Base-by-base conservation (phyloP, 441 rosid species). In the Populus hybrid region DNA sequence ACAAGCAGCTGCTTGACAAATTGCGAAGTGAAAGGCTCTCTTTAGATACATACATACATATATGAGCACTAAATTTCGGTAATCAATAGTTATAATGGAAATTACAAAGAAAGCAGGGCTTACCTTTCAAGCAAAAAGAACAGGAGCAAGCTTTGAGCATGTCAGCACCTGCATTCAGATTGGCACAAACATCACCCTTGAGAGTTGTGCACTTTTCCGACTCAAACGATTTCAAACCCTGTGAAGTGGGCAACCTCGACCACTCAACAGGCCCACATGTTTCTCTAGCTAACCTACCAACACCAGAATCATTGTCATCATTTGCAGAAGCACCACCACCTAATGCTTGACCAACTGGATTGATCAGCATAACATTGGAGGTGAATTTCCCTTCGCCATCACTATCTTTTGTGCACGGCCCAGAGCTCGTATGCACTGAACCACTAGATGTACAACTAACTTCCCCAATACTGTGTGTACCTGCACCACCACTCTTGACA, bases 61-160 rank as follows among this genome's bases (percentile, higher is more conserved):
- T 24, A 26, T 28, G 14, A 53, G n/a, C 36, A 24, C 36, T 36
- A 35, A 73, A 78, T 69, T 76, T 19, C 75, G 24, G 36, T 16
- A 75, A 67, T 66, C 69, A n/a, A 73, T 38, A 70, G 53, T 11
- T 32, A 79, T 14, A n/a, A 38, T 72, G 18, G 57, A 12, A 71
- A 21, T 6, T 24, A 76, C 67, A 69, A 76, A 73, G 23, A 28
- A 64, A 76, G 59, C 28, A 61, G 74, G 42, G 46, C 74, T 57
- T 64, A 95, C 98, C 99, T 91, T 89, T 92, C 78, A 86, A 83
- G 84, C 99, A 95, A 85, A 94, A 90, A 8, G 97, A 88, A 73
- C 97, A 95, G 68, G 93, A 81, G 83, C 99, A 94, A 69, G 89
- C 82, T 71, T 84, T 91, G 69, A 91, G 91, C 78, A 81, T 73